Conservation (phyloP, 1,284 basidiomycete species). For the Tausonia pullulans region DNA sequence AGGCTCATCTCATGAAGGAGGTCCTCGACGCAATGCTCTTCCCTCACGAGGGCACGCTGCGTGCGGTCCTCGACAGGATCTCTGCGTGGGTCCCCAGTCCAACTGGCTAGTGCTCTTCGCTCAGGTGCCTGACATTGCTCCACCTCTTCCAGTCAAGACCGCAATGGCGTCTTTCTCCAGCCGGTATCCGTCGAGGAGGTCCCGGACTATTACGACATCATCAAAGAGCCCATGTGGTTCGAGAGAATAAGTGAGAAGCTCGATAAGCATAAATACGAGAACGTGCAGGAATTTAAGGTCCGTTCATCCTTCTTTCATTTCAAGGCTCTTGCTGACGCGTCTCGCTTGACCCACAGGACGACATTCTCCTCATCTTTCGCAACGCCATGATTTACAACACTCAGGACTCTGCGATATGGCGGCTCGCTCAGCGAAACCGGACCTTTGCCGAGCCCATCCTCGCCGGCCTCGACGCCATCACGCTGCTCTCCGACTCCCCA, state of each 20-base stretch:
- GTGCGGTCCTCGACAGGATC: constrained; percentile 59
- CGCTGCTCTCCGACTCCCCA: constrained; percentile 56
- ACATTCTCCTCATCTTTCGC: constrained; percentile 66
- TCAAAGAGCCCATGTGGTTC: constrained; percentile 87
- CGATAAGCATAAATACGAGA: constrained; percentile 64
- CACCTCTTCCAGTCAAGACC: constrained; percentile 51
- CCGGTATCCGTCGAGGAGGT: constrained; percentile 70
- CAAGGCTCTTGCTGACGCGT: no score
- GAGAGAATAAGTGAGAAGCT: constrained; percentile 65
- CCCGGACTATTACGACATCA: constrained; percentile 83
- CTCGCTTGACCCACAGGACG: constrained; percentile 43
- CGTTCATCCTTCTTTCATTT: constrained; percentile 19
- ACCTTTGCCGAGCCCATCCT: constrained; percentile 49
- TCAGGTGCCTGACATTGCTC: neutral
- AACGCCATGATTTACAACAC: constrained; percentile 87
- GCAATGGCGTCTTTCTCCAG: constrained; percentile 59
- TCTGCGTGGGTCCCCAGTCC: constrained; percentile 44
- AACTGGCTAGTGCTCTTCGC: constrained; percentile 4
- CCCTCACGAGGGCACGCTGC: constrained; percentile 50
- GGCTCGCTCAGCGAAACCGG: constrained; percentile 58
- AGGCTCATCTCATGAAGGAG: constrained; percentile 57
- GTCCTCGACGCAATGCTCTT: constrained; percentile 56
- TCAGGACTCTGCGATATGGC: constrained; percentile 58
- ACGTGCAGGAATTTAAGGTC: constrained; percentile 64
- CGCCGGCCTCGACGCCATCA: constrained; percentile 45